Base-by-base conservation (phyloP, 768 basidiomycete species). In the Clathrus columnatus region DNA sequence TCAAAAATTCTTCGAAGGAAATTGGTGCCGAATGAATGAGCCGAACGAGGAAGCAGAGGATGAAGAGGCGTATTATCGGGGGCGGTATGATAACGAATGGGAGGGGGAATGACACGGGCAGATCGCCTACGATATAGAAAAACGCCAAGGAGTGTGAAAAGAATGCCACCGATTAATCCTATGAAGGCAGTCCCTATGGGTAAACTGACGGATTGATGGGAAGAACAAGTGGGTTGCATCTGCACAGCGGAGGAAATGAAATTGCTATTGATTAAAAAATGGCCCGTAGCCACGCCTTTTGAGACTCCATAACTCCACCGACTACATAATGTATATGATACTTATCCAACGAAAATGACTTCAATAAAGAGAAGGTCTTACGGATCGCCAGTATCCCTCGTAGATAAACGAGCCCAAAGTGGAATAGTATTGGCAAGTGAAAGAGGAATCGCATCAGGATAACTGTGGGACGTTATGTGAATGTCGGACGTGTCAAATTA, bases 231-330 rank as follows among this genome's bases (percentile, higher is more conserved):
- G 8, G 45, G 23, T 4, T 43, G n/a, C 23, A 18, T 55, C 28
- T 17, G 27, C 18, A 23, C 21, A 18, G 21, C 46, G 16, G 46
- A 47, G 10, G 46, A 27, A 36, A 55, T n/a, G 4, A 45, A 6
- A 23, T 55, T 48, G 16, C 16, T 28, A 26, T 55, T 55, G 21
- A 27, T 23, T 20, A 55, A 17, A 29, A 52, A 36, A n/a, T 46
- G 54, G 2, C 54, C 54, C 18, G 26, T 28, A 24, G 54, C 54
- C 4, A 48, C 28, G 23, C 30, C 44, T 16, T 47, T 30, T 18
- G 54, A 55, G n/a, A 55, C 17, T 17, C 54, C 44, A 30, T 55
- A 55, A 42, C 54, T 55, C 54, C 54, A 55, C 6, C 54, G 54
- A 20, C 54, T 55, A 20, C 17, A 20, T 16, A 55, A 26, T 5